These are phyloP conservation scores for Mucor circinelloides DNA, from an alignment of 371 early-diverging fungal genomes.

Conservation along the genomic window DNA sequence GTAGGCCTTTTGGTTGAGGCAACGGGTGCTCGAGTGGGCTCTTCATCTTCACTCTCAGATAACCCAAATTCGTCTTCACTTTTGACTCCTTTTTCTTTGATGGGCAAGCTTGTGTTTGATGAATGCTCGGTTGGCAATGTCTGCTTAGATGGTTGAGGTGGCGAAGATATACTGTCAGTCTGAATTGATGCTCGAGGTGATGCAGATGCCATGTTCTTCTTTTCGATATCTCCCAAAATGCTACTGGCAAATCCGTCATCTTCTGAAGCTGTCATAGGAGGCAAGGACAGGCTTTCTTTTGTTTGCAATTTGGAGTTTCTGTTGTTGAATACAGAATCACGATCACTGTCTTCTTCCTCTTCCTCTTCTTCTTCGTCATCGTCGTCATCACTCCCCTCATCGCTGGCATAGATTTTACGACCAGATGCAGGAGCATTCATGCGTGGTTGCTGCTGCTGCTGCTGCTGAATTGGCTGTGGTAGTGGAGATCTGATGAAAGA, in stretches of 20 bases:
- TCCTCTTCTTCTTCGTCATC: constrained; percentile 37
- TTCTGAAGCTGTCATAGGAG: constrained; percentile 7
- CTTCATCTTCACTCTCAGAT: constrained; percentile 13
- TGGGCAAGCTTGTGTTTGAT: background rate
- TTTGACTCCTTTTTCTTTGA: background rate
- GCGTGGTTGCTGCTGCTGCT: background rate
- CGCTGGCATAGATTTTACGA: constrained; percentile 42
- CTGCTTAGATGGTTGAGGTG: background rate
- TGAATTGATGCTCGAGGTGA: background rate
- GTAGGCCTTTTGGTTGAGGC: constrained; percentile 6
- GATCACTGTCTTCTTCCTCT: constrained; percentile 31
- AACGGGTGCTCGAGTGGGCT: background rate
- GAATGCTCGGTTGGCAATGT: background rate
- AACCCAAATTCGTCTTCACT: constrained; percentile 8
- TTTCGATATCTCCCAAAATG: constrained; percentile 13
- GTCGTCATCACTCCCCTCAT: constrained; percentile 43
- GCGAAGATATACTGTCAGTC: background rate
- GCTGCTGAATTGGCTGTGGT: background rate
- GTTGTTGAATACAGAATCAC: constrained; percentile 24
- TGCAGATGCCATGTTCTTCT: constrained; percentile 1
- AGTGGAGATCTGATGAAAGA: background rate
- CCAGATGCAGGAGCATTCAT: constrained; percentile 1
- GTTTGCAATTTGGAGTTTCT: background rate
- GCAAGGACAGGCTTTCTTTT: constrained; percentile 5
- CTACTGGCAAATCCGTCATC: constrained; percentile 16